A percentile compares a stretch with the other conserved stretches of the same genome.
Conservation (phyloP, 169 alveolate species). For the Cryptosporidium meleagridis region DNA sequence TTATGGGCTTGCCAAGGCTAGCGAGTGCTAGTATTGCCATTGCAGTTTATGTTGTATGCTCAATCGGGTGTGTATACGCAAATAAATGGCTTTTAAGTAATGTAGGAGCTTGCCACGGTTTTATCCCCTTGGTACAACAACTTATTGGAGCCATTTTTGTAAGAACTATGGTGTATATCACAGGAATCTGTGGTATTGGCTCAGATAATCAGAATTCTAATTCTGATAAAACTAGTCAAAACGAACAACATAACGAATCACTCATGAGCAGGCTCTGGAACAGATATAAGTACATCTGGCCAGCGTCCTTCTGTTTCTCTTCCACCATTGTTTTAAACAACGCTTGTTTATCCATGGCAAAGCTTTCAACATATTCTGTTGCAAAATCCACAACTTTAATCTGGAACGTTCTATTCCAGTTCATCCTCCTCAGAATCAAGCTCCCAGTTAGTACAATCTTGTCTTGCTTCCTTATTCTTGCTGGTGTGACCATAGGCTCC, state of each 20-base stretch:
- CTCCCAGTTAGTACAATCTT: conserved; percentile 49
- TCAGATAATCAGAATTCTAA: background rate
- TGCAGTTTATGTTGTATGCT: conserved; percentile 36
- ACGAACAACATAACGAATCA: background rate
- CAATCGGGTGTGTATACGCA: conserved; percentile 68
- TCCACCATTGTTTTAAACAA: conserved; percentile 36
- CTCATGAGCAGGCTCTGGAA: conserved; percentile 7
- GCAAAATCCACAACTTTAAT: conserved; percentile 69
- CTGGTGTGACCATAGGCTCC: conserved; percentile 68
- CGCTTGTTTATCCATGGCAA: conserved; percentile 61
- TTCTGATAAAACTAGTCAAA: background rate
- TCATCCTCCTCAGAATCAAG: conserved; percentile 22
- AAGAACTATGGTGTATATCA: conserved; percentile 12
- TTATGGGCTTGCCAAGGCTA: conserved; percentile 62
- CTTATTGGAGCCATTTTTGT: conserved; percentile 40
- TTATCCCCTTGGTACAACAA: conserved; percentile 69
- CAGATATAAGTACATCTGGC: conserved; percentile 55
- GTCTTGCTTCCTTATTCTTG: conserved; percentile 37
- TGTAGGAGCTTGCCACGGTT: conserved; percentile 62
- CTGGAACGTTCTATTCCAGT: conserved; percentile 70
- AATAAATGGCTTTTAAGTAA: conserved; percentile 52
- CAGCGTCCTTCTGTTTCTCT: conserved; percentile 68
- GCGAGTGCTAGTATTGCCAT: conserved; percentile 53
- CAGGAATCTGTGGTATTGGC: conserved; percentile 13
- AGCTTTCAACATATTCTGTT: conserved; percentile 64